A percentile compares a stretch with the other conserved stretches of the same genome.
phyloP scores from a whole-genome alignment of 495 filamentous ascomycete genomes.

The Tuber calosporum region DNA sequence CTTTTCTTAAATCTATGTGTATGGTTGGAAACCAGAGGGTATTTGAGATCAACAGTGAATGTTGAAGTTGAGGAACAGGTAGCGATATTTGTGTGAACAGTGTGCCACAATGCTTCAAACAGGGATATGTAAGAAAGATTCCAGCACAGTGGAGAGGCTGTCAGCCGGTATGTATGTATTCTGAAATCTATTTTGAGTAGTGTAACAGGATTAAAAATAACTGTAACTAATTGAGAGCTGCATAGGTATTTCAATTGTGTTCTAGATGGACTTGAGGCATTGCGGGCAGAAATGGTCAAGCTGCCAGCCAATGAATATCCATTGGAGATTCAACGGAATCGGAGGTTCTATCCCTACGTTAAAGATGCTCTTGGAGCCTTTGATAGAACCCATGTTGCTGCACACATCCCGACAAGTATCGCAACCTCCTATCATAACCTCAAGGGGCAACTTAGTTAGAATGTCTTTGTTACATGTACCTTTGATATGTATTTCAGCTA shows the following conservation, averaged over 20 bases:
- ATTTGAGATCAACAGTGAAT: too few relatives aligned
- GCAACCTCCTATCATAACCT: too few relatives aligned
- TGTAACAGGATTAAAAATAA: too few relatives aligned
- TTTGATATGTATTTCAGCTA: too few relatives aligned
- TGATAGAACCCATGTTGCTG: not conserved
- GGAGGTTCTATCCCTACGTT: not conserved
- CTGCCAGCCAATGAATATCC: not conserved
- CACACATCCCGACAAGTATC: too few relatives aligned
- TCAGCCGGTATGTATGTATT: not conserved
- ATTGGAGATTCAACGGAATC: not conserved
- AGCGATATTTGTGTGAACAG: not conserved
- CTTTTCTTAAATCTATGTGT: too few relatives aligned
- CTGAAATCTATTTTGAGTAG: too few relatives aligned
- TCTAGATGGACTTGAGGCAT: not conserved
- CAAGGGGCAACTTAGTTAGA: too few relatives aligned
- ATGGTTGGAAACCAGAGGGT: too few relatives aligned
- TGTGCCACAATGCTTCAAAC: slow-evolving; percentile 2
- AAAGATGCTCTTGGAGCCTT: not conserved
- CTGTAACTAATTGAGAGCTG: too few relatives aligned
- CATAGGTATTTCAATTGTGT: slow-evolving; percentile 1
- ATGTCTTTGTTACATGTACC: too few relatives aligned
- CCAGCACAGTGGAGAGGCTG: slow-evolving; percentile 6
- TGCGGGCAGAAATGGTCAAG: not conserved
- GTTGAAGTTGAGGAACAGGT: not conserved
- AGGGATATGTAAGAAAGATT: not conserved